Evolutionary conservation across 31 red algal species (phyloP).

Genomic region (Asparagopsis taxiformis): DNA sequence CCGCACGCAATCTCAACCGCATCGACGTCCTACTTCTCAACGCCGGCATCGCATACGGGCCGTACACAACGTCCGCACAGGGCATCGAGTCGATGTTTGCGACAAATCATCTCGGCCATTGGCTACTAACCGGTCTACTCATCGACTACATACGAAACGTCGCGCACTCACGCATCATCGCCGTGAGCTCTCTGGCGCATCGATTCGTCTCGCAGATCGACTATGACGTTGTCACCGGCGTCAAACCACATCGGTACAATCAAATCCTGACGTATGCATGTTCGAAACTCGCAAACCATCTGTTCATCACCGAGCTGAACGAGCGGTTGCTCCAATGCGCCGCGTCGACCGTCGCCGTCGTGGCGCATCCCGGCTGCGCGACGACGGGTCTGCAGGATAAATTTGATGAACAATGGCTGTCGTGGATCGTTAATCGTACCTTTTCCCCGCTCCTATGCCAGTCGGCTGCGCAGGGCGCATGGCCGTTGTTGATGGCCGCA

Average conservation of each 20-base stretch:
- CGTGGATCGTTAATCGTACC: background rate
- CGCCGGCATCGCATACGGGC: conserved; percentile 31
- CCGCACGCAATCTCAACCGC: background rate
- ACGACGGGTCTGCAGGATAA: background rate
- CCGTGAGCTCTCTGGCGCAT: conserved; percentile 6
- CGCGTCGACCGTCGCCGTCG: background rate
- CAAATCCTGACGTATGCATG: conserved; percentile 21
- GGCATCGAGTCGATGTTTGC: conserved; percentile 48
- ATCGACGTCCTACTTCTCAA: conserved; percentile 30
- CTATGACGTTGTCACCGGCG: background rate
- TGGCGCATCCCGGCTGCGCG: background rate
- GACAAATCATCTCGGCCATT: conserved; percentile 67
- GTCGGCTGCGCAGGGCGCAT: conserved; percentile 1
- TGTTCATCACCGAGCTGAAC: conserved; percentile 18
- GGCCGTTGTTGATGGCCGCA: background rate
- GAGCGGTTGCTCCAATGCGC: background rate
- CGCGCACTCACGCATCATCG: background rate
- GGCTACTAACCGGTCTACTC: conserved; percentile 40
- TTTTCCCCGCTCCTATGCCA: background rate
- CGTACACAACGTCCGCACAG: background rate
- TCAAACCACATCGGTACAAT: background rate
- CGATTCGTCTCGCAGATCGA: background rate
- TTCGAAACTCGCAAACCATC: conserved; percentile 38
- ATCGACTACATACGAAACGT: background rate
- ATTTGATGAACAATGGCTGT: background rate